Percentiles rank a stretch among this genome's conserved stretches.
phyloP scores from a whole-genome alignment of 2,329 filamentous ascomycete genomes.

The Rhynchosporium secalis region DNA sequence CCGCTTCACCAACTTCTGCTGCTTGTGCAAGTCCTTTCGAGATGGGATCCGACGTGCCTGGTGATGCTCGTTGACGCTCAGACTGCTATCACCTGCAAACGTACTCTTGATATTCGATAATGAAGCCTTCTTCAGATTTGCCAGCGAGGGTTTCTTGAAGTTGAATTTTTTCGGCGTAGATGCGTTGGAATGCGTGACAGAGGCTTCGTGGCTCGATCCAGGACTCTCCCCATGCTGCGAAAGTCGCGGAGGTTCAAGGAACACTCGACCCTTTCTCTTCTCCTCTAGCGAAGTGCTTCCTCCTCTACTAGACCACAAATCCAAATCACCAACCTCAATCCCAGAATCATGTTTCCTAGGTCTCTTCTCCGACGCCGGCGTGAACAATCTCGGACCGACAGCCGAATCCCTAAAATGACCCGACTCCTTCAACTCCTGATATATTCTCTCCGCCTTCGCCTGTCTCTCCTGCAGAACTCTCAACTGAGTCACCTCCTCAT shows the following conservation, averaged over 20 bases:
- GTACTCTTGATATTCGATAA: constrained; percentile 29
- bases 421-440: constrained; percentile 53
- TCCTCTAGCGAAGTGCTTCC: constrained; percentile 28
- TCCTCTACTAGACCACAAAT: constrained; percentile 15
- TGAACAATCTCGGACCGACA: constrained; percentile 23
- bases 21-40: constrained; percentile 56
- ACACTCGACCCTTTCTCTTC: constrained; percentile 33
- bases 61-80: constrained; percentile 7
- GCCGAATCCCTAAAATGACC: constrained; percentile 44
- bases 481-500: constrained; percentile 45
- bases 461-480: constrained; percentile 46
- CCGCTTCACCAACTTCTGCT: constrained; percentile 57
- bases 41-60: constrained; percentile 48
- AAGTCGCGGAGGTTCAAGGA: constrained; percentile 28
- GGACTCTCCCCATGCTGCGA: constrained; percentile 22
- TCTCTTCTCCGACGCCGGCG: background rate
- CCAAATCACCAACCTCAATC: constrained; percentile 28
- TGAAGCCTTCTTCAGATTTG: constrained; percentile 27
- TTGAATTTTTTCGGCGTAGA: constrained; percentile 27
- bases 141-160: constrained; percentile 33
- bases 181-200: constrained; percentile 17
- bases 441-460: constrained; percentile 50
- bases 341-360: constrained; percentile 36
- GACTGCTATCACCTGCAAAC: constrained; percentile 19
- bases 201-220: constrained; percentile 21